Base-by-base conservation (phyloP, 2,329 filamentous ascomycete genomes). In the Hypoxylon sp. region DNA sequence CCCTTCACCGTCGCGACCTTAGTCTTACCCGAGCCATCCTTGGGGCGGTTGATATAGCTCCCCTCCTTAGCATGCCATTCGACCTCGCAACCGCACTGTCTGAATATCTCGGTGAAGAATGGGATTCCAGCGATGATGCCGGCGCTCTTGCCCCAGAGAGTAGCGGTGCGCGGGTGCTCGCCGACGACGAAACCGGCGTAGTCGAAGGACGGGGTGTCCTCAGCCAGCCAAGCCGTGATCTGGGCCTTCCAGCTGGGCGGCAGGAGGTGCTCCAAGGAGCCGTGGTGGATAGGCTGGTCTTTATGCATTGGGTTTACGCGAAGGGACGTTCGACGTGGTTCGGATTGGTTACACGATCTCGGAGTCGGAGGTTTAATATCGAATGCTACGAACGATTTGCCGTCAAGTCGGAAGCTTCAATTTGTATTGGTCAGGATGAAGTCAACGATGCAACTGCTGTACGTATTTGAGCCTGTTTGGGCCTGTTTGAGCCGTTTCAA, bases 101-200 rank as follows among this genome's bases (percentile, higher is more conserved):
- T 78, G 79, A 99, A 97, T 64, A 98, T 91, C 80, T 98, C 95
- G 77, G 96, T 87, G 83, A 98, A 94, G 83, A 99, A 99, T 1
- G 96, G 96, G 2, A 96, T 88, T 60, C 96, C 96, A 41, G 96
- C 96, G 48, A 99, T 84, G 51, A 98, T 85, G 67, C 96, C 96
- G 2, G 83, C 77, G n/a, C 87, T 89, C 78, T 92, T 92, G 65
- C 85, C 88, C 80, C 87, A 90, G 39, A 92, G 85, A 3, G 87
- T 91, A 19, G 90, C 90, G 12, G 84, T 87, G 63, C 87, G 87
- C 7, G 82, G 79, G 27, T 81, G 81, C 39, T 91, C 88, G 69
- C 96, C 96, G 23, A 99, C 96, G 5, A 99, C 96, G 79, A 97
- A 99, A 65, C 96, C 96, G 74, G 93, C 96, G 78, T 97, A 97